A percentile compares a stretch with the other conserved stretches of the same genome.
Conservation (phyloP, 2,329 filamentous ascomycete genomes). For the Fusarium mexicanum region DNA sequence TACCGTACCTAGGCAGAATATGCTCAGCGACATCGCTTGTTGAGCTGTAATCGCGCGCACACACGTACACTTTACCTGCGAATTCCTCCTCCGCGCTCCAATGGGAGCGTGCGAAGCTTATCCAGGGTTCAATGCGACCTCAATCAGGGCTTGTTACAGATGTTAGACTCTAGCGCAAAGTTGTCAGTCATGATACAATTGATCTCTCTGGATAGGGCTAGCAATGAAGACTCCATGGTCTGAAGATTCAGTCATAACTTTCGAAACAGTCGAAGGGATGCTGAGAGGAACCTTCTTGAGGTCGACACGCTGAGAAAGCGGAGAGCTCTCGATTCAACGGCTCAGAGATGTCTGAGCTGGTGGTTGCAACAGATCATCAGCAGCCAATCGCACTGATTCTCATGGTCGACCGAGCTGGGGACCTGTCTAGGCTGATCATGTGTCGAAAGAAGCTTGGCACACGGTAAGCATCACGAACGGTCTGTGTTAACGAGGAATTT, state of each 20-base stretch:
- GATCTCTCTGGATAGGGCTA: not conserved
- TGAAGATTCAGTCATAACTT: slow-evolving; percentile 18
- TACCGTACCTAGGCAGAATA: slow-evolving; percentile 3
- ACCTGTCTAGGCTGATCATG: slow-evolving; percentile 35
- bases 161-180: slow-evolving; percentile 28
- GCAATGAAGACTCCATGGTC: slow-evolving; percentile 1
- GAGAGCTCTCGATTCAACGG: slow-evolving; percentile 25
- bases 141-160: slow-evolving; percentile 28
- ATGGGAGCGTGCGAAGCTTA: slow-evolving; percentile 32
- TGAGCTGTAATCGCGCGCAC: slow-evolving; percentile 30
- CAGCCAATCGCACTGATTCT: slow-evolving; percentile 36
- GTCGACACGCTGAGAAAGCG: slow-evolving; percentile 16
- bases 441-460: slow-evolving; percentile 31
- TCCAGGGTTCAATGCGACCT: slow-evolving; percentile 31
- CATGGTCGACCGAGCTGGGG: slow-evolving; percentile 32
- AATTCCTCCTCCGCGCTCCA: slow-evolving; percentile 25
- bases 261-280: not conserved
- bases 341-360: slow-evolving; percentile 31
- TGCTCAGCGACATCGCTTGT: slow-evolving; percentile 32
- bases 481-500: slow-evolving; percentile 3
- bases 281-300: slow-evolving; percentile 3
- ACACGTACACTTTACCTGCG: slow-evolving; percentile 27
- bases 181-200: slow-evolving; percentile 12
- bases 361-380: slow-evolving; percentile 28
- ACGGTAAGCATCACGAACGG: slow-evolving; percentile 15